Evolutionary conservation across 2,329 filamentous ascomycete genomes (phyloP).

Genomic region (Aspergillus pseudonomiae): DNA sequence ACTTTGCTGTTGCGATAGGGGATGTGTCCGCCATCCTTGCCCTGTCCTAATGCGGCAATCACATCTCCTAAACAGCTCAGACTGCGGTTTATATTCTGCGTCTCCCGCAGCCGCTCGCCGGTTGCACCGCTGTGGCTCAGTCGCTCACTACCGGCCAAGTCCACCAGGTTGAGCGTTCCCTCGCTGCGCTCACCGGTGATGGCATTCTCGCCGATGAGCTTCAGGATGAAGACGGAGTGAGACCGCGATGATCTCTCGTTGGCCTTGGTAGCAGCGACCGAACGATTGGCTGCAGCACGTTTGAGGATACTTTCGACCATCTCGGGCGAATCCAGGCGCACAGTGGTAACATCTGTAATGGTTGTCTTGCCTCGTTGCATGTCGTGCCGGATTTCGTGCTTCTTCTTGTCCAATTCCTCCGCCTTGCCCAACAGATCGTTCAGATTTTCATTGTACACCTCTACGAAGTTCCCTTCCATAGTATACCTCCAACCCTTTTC

Average conservation of each 20-base stretch:
- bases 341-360: constrained; percentile 77
- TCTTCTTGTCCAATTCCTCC: constrained; percentile 74
- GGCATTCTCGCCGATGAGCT: constrained; percentile 66
- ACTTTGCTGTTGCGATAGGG: constrained; percentile 96
- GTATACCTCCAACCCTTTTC: constrained; percentile 93
- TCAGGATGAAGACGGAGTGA: constrained; percentile 93
- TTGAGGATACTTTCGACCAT: constrained; percentile 79
- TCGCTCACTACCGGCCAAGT: constrained; percentile 90
- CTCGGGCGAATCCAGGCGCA: constrained; percentile 75
- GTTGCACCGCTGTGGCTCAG: constrained; percentile 84
- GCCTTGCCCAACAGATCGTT: constrained; percentile 81
- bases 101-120: constrained; percentile 87
- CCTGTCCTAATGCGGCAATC: constrained; percentile 86
- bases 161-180: constrained; percentile 92
- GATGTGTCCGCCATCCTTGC: constrained; percentile 75
- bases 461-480: constrained; percentile 93
- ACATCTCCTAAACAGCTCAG: constrained; percentile 91
- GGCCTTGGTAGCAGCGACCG: constrained; percentile 93
- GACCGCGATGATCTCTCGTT: constrained; percentile 94
- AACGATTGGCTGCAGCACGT: constrained; percentile 81
- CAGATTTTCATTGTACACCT: constrained; percentile 97
- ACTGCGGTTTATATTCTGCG: constrained; percentile 96
- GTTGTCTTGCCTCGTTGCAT: constrained; percentile 77
- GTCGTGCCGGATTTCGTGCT: constrained; percentile 88
- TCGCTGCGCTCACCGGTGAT: constrained; percentile 83